These are phyloP conservation scores for Neotropicomus parvogracilis DNA, from an alignment of 1,284 basidiomycete species.

Conservation along the genomic window DNA sequence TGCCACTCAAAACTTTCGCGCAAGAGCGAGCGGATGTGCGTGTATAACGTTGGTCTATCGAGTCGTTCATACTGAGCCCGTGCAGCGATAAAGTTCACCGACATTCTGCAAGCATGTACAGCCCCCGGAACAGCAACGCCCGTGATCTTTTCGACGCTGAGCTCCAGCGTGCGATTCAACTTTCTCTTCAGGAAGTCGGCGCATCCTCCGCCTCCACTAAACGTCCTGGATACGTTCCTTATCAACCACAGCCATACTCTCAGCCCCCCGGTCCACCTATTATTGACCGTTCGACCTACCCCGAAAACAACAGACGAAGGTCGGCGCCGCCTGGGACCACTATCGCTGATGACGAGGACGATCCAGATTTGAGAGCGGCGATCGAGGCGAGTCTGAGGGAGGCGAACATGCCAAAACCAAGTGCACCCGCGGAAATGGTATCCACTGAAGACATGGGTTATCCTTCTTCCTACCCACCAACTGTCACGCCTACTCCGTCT, in stretches of 20 bases:
- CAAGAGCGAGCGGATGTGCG: slow-evolving; percentile 51
- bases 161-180: slow-evolving; percentile 88
- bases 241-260: slow-evolving; percentile 57
- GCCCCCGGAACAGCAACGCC: slow-evolving; percentile 48
- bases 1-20: slow-evolving; percentile 76
- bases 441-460: slow-evolving; percentile 46
- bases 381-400: slow-evolving; percentile 95
- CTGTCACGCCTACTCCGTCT: slow-evolving; percentile 37
- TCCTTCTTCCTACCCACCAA: slow-evolving; percentile 45
- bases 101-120: slow-evolving; percentile 47
- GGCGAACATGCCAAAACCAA: slow-evolving; percentile 73
- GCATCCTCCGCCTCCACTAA: slow-evolving; percentile 42
- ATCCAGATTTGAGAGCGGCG: slow-evolving; percentile 89
- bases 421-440: slow-evolving; percentile 65
- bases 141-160: slow-evolving; percentile 82
- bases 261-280: slow-evolving; percentile 72
- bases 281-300: slow-evolving; percentile 51
- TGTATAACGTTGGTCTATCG: neutral
- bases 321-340: slow-evolving; percentile 27
- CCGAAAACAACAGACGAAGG: slow-evolving; percentile 28
- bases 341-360: slow-evolving; percentile 73
- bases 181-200: slow-evolving; percentile 82
- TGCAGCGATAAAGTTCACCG: slow-evolving; percentile 46
- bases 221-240: slow-evolving; percentile 66
- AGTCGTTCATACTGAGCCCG: slow-evolving; percentile 4